A percentile compares a stretch with the other conserved stretches of the same genome.
phyloP scores from a whole-genome alignment of 768 basidiomycete genomes.

The Auriscalpium vulgare region DNA sequence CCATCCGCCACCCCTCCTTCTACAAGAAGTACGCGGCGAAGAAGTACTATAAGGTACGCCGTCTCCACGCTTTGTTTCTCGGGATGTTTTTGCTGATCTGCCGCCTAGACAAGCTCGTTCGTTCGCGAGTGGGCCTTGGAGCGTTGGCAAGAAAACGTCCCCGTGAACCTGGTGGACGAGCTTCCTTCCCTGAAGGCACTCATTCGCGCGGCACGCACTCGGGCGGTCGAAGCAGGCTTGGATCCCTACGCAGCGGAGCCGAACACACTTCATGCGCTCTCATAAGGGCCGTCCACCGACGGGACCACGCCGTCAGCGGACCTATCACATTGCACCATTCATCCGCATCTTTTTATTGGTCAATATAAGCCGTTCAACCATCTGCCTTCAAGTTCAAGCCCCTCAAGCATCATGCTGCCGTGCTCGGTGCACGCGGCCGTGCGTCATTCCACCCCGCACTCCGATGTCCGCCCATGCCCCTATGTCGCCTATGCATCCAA shows the following conservation, averaged over 20 bases:
- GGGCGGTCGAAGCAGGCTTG: conserved; percentile 14
- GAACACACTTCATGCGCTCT: not conserved
- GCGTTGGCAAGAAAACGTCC: conserved; percentile 57
- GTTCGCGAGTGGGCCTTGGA: conserved; percentile 81
- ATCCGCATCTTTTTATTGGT: not conserved
- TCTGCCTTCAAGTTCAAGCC: not conserved
- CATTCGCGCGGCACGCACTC: conserved; percentile 31
- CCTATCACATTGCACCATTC: not conserved
- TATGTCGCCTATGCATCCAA: too few species aligned
- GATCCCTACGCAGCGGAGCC: conserved; percentile 9
- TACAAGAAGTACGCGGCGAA: conserved; percentile 85
- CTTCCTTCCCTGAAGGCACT: conserved; percentile 52
- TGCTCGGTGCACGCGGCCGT: too few species aligned
- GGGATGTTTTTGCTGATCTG: not conserved
- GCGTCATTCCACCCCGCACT: too few species aligned
- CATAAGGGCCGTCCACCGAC: not conserved
- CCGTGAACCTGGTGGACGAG: conserved; percentile 52
- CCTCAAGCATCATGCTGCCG: too few species aligned
- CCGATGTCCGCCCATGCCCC: too few species aligned
- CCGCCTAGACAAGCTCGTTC: conserved; percentile 64
- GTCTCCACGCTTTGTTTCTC: conserved; percentile 10
- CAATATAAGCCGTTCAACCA: not conserved
- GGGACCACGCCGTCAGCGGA: not conserved
- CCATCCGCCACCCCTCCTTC: conserved; percentile 66
- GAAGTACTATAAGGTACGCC: conserved; percentile 68